These are phyloP conservation scores for Pseudocercospora fuligena DNA, from an alignment of 2,329 filamentous ascomycete species.

Conservation along the genomic window DNA sequence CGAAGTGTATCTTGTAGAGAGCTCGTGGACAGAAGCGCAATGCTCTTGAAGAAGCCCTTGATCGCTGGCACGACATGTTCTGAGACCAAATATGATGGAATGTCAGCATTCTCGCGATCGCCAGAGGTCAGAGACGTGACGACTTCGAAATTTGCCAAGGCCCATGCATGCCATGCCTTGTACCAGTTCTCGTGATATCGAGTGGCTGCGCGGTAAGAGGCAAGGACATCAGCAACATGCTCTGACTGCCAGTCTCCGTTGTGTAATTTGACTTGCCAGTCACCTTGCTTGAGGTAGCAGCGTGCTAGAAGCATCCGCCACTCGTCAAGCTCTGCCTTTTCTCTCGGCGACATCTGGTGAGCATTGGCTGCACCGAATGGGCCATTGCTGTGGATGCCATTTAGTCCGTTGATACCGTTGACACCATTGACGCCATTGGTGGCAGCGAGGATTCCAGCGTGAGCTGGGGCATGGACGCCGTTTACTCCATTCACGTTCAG, in stretches of 20 bases:
- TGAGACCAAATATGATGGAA: conserved; percentile 71
- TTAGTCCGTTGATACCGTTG: conserved; percentile 44
- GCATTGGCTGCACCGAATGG: conserved; percentile 37
- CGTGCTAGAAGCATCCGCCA: conserved; percentile 79
- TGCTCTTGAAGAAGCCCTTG: conserved; percentile 96
- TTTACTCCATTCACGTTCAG: conserved; percentile 51
- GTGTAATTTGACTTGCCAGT: conserved; percentile 89
- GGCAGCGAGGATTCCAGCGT: conserved; percentile 1
- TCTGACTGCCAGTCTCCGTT: conserved; percentile 88
- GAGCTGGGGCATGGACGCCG: not conserved
- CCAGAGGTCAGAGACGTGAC: conserved; percentile 78
- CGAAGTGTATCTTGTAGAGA: conserved; percentile 94
- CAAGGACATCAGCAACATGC: conserved; percentile 83
- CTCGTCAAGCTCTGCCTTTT: conserved; percentile 57
- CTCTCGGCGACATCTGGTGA: conserved; percentile 42
- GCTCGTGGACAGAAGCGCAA: conserved; percentile 86
- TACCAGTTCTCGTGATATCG: conserved; percentile 95
- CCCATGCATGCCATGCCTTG: conserved; percentile 99
- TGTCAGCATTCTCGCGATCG: conserved; percentile 62
- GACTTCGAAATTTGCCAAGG: conserved; percentile 96
- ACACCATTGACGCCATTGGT: conserved; percentile 43
- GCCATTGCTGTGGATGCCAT: conserved; percentile 46
- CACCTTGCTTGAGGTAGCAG: conserved; percentile 93
- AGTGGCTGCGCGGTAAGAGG: conserved; percentile 90
- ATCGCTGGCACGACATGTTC: conserved; percentile 95